Evolutionary conservation across 2,329 filamentous ascomycete species (phyloP), one percentile per base, ranked within the genome.

Genomic region (Truncatella angustata): DNA sequence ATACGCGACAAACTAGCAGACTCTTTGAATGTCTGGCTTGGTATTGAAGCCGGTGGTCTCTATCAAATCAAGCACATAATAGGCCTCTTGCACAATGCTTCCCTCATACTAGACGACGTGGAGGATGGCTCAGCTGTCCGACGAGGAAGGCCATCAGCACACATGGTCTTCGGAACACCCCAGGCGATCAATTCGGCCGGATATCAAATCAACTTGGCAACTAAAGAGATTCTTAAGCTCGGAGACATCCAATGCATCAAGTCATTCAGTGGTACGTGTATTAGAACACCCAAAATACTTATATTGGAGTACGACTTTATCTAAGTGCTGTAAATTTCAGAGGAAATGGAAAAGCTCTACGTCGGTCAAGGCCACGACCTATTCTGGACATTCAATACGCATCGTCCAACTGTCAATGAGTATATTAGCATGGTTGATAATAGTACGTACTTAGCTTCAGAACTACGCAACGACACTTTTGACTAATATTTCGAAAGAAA

Each of bases 111-210:
- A 59, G 76, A 79, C 57, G 76, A 79, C 54, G 71, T 79, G 21
- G 69, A 79, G 62, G 76, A 79, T 57, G 65, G 65, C 53, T 78
- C 75, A 2, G 54, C 67, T n/a, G 66, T 78, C 35, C 73, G 76
- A 11, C 68, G 76, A 36, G 76, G 76, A 4, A 63, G 71, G 4
- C 75, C 77, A 1, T 72, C 75, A 4, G 73, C 76, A 0, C 76
- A 80, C 61, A 70, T 66, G 49, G 73, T 79, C 44, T 79, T 76
- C 58, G 77, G 77, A 43, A 69, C 66, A 5, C 70, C 75, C 11
- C 77, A 78, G 55, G 77, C 76, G 2, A 79, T 79, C 61, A 79
- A 79, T 63, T 73, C 71, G 10, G 75, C 75, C 35, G 79, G 76
- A 56, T 76, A 75, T 51, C 68, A 73, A 18, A 78, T 78, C 16